A percentile compares a stretch with the other conserved stretches of the same genome.
Evolutionary conservation across 2,329 filamentous ascomycete genomes (phyloP).

Genomic region (Dothideomycetes sp.): DNA sequence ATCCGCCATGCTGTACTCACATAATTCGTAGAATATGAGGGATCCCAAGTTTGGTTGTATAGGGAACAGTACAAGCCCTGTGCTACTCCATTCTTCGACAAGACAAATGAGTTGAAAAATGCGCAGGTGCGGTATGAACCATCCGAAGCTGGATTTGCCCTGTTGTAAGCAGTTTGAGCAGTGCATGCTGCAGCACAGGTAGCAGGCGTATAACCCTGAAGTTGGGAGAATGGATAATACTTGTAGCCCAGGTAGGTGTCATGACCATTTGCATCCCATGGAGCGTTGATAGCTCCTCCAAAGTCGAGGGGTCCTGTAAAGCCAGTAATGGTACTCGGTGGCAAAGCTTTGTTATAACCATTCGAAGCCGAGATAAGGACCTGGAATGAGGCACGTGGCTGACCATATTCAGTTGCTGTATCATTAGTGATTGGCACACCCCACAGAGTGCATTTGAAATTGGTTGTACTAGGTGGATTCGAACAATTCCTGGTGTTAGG

Average conservation of each 20-base stretch:
- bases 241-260: slow-evolving; percentile 23
- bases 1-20: background rate
- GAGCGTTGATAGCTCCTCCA: slow-evolving; percentile 21
- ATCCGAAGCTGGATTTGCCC: slow-evolving; percentile 16
- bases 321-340: slow-evolving; percentile 13
- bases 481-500: slow-evolving; percentile 18
- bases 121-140: slow-evolving; percentile 16
- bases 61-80: slow-evolving; percentile 32
- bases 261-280: slow-evolving; percentile 19
- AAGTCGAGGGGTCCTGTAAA: slow-evolving; percentile 16
- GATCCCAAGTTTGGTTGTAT: slow-evolving; percentile 22
- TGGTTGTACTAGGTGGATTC: slow-evolving; percentile 14
- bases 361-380: slow-evolving; percentile 26
- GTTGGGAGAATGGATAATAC: slow-evolving; percentile 17
- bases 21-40: slow-evolving; percentile 18
- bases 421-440: slow-evolving; percentile 12
- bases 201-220: slow-evolving; percentile 7
- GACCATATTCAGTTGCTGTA: slow-evolving; percentile 15
- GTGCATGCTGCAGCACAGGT: slow-evolving; percentile 21
- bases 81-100: slow-evolving; percentile 29
- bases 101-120: slow-evolving; percentile 32
- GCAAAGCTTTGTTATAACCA: slow-evolving; percentile 20
- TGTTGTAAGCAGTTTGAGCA: slow-evolving; percentile 20
- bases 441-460: slow-evolving; percentile 17
- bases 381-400: slow-evolving; percentile 21